Evolutionary conservation across 1,284 basidiomycete genomes (phyloP).

Genomic region (Apiotrichum akiyoshidainum): DNA sequence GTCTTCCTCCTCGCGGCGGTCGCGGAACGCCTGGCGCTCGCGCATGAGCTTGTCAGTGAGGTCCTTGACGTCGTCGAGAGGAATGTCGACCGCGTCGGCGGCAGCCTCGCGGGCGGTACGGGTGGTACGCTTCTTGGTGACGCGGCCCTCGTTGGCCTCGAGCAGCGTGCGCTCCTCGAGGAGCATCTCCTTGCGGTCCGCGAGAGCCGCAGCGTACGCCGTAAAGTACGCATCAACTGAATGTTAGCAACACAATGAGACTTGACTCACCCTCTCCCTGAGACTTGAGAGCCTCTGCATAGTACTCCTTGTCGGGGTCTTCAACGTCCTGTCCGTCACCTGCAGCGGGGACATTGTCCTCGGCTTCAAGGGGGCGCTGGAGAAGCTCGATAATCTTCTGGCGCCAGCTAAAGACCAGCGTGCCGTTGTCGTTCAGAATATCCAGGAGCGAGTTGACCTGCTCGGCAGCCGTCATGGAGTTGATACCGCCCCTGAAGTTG

Average conservation of each 20-base stretch:
- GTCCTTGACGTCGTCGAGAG: constrained; percentile 28
- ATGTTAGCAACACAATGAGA: constrained; percentile 6
- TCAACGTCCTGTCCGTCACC: constrained; percentile 31
- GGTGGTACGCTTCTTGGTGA: constrained; percentile 37
- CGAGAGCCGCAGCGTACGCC: constrained; percentile 43
- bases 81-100: constrained; percentile 15
- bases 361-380: constrained; percentile 33
- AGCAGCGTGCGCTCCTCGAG: constrained; percentile 40
- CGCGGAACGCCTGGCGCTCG: constrained; percentile 41
- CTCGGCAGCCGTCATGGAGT: constrained; percentile 21
- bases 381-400: constrained; percentile 39
- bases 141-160: constrained; percentile 29
- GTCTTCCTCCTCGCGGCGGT: constrained; percentile 30
- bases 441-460: constrained; percentile 36
- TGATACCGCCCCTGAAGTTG: constrained; percentile 24
- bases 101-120: constrained; percentile 30
- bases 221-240: constrained; percentile 45
- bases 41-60: constrained; percentile 30
- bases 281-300: constrained; percentile 42
- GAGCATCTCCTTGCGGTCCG: constrained; percentile 47
- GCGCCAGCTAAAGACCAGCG: constrained; percentile 43
- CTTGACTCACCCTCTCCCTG: constrained; percentile 40
- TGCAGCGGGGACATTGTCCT: constrained; percentile 17
- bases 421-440: constrained; percentile 46
- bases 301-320: constrained; percentile 46